These are phyloP conservation scores for Paraleonurus japonicus DNA, from an alignment of 257 asterid genomes.

Conservation along the genomic window DNA sequence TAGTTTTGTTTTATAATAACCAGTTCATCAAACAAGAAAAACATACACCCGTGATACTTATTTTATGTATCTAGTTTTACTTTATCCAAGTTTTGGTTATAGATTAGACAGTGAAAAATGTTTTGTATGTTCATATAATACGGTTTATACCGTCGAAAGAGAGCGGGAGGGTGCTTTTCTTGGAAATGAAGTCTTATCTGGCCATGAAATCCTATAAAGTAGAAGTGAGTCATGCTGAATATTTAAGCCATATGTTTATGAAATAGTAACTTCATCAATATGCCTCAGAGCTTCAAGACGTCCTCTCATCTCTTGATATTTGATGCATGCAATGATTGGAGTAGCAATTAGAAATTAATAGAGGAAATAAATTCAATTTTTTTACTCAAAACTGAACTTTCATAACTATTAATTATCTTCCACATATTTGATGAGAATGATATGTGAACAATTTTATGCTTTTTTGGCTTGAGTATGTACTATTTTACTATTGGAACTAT, in stretches of 20 bases:
- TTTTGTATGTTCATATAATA: neutral
- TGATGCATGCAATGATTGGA: neutral
- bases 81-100: neutral
- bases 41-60: neutral
- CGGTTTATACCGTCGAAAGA: neutral
- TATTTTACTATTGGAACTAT: neutral
- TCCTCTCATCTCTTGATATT: neutral
- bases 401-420: neutral
- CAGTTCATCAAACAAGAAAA: neutral
- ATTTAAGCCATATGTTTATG: neutral
- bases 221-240: neutral
- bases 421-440: slow-evolving; percentile 2
- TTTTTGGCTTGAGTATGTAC: neutral
- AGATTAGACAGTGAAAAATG: neutral
- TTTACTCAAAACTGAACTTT: neutral
- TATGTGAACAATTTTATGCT: neutral
- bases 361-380: neutral
- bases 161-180: neutral
- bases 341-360: neutral
- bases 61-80: neutral
- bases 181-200: neutral
- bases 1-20: neutral
- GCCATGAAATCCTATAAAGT: neutral
- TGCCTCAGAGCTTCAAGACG: neutral
- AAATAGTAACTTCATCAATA: neutral